phyloP scores from a whole-genome alignment of 768 basidiomycete species.

The Leucocoprinus birnbaumii region DNA sequence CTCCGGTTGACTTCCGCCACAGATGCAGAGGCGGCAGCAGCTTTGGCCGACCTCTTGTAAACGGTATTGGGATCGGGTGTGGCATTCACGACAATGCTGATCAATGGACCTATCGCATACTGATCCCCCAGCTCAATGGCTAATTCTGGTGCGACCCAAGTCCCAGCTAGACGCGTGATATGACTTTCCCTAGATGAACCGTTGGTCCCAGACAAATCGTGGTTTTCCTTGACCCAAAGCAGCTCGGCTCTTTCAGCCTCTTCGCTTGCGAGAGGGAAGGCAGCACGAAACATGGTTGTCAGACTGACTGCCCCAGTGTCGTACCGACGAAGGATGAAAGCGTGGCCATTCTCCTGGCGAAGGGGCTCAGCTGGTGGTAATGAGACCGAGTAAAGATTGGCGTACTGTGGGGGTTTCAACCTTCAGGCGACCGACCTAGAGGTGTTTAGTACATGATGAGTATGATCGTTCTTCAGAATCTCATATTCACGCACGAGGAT shows the following conservation, averaged over 20 bases:
- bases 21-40: slow-evolving; percentile 25
- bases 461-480: slow-evolving; percentile 1
- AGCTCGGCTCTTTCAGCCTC: slow-evolving; percentile 76
- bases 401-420: slow-evolving; percentile 77
- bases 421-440: slow-evolving; percentile 84
- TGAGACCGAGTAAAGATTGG: slow-evolving; percentile 12
- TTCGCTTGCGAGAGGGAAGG: slow-evolving; percentile 80
- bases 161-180: slow-evolving; percentile 81
- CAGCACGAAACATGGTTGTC: slow-evolving; percentile 96
- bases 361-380: slow-evolving; percentile 9
- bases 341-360: slow-evolving; percentile 70
- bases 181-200: slow-evolving; percentile 55
- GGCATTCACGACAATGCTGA: slow-evolving; percentile 67
- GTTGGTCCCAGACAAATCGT: slow-evolving; percentile 77
- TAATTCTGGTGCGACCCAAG: slow-evolving; percentile 71
- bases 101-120: slow-evolving; percentile 62
- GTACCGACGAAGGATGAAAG: slow-evolving; percentile 91
- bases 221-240: slow-evolving; percentile 78
- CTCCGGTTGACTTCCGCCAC: slow-evolving; percentile 21
- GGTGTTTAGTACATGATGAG: slow-evolving; percentile 5
- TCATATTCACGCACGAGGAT: slow-evolving; percentile 60
- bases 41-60: slow-evolving; percentile 70
- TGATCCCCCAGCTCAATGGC: slow-evolving; percentile 66
- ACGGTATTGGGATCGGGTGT: slow-evolving; percentile 72
- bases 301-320: slow-evolving; percentile 91